Evolutionary conservation across 140 eudicot genomes (phyloP).

Genomic region (Stevia rebaudiana): DNA sequence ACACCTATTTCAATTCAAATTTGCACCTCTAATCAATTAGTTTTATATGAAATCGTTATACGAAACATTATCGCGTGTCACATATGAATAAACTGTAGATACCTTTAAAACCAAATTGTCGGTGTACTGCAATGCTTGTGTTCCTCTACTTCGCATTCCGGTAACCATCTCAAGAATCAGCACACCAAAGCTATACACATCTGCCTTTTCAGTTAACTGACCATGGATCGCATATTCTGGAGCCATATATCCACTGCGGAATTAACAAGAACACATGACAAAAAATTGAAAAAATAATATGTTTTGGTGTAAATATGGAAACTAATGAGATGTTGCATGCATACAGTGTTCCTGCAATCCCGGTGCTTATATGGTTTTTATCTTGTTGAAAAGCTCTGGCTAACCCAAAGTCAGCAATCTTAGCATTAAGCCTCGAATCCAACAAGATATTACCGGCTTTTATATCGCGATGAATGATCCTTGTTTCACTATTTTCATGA

Average conservation of each 20-base stretch:
- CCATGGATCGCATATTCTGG: conserved; percentile 79
- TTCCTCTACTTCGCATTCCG: conserved; percentile 58
- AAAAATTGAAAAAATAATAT: not conserved
- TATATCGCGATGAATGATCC: conserved; percentile 86
- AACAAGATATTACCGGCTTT: conserved; percentile 71
- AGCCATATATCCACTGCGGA: conserved; percentile 81
- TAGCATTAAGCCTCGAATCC: conserved; percentile 67
- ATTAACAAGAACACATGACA: not conserved
- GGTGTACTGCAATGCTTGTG: conserved; percentile 40
- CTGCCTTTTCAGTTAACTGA: conserved; percentile 73
- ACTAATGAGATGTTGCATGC: conserved; percentile 28
- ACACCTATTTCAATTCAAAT: conserved; percentile 37
- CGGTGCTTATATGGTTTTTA: conserved; percentile 72
- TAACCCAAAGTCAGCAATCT: conserved; percentile 80
- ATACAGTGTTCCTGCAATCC: conserved; percentile 80
- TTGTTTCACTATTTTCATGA: conserved; percentile 61
- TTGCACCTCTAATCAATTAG: not conserved
- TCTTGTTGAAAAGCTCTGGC: conserved; percentile 72
- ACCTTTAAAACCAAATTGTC: conserved; percentile 56
- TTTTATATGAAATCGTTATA: not conserved
- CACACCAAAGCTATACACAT: conserved; percentile 78
- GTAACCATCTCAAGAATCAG: conserved; percentile 72
- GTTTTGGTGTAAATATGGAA: not conserved
- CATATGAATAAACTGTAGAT: conserved; percentile 16
- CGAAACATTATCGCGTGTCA: not conserved